Base-by-base conservation (phyloP, 306 rosid genomes). In the Vigna trinervia region DNA sequence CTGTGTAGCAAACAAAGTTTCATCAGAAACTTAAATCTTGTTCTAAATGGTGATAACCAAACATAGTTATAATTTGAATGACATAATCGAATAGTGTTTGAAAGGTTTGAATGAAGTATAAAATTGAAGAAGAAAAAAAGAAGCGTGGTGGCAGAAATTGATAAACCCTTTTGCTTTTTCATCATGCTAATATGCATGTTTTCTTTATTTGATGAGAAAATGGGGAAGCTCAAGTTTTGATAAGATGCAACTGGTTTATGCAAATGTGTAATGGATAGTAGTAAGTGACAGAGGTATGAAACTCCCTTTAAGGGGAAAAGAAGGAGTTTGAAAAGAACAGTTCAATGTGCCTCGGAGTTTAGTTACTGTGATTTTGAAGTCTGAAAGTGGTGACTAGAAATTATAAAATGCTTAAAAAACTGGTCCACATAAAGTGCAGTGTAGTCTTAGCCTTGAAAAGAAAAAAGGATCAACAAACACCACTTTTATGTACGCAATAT, bases 401-500 rank as follows among this genome's bases (percentile, higher is more conserved):
- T 28, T 45, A 22, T 22, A 15, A 26, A 59, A 14, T 6, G 56
- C 59, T 48, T 23, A 22, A 36, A 51, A 71, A 67, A 46, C 38
- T 58, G 41, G 2, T 47, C 54, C 78, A 66, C 52, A 73, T 13
- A 81, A 77, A 74, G 77, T 59, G 22, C 39, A 81, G 11, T 53
- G 74, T 53, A 53, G 68, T 9, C 63, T 45, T 36, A 74, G 67
- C 90, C 87, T 87, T 39, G 34, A 66, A 66, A 66, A 43, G 71
- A 20, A 41, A 68, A 62, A 63, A 63, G 7, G 48, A 38, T 34
- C 45, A 69, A 69, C 39, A 60, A 39, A 38, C 65, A 64, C 46
- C 56, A 83, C 81, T 77, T 81, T 80, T 77, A 63, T 71, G 60
- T 67, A 70, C 72, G 81, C 85, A 86, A 83, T 65, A 82, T 69